Base-by-base conservation (phyloP, 1,284 basidiomycete species). In the Mycena citricolor region DNA sequence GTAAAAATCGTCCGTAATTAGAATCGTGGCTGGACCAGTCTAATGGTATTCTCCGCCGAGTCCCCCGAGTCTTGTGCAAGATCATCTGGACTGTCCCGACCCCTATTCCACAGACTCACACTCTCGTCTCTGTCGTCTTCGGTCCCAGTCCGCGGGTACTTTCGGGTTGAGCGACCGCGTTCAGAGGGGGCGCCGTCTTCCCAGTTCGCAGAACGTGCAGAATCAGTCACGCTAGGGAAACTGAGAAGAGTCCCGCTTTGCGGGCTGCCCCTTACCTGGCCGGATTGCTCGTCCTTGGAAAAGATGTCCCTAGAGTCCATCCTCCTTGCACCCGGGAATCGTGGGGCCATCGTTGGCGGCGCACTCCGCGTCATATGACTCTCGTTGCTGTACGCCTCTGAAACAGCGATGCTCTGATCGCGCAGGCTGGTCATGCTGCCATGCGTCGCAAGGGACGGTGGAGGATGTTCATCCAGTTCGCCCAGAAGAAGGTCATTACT, bases 181-280 rank as follows among this genome's bases (percentile, higher is more conserved):
- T 59, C 59, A 42, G 32, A 23, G 21, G 44, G 29, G 16, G 28
- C 31, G 23, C 45, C 43, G 10, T 47, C 61, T 16, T 66, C 63
- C 64, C 63, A 67, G 36, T 56, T 53, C 32, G 62, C 59, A 51
- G 70, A 71, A 41, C 62, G 60, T 17, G 67, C 67, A 1, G 71
- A 72, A 45, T 74, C 74, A n/a, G 73, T 74, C 32, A 74, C 67
- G 25, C 68, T 71, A 8, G 73, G 71, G 62, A 74, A 75, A 12
- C 67, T 67, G 49, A 71, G 48, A 45, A 74, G 52, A 36, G 71
- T 70, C 24, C 61, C 63, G 23, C 63, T 54, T 28, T 52, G 55
- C 39, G 20, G 53, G 56, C 25, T 52, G 5, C 34, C 51, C 47
- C 47, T 49, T 33, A 49, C 43, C 51, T 52, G 49, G 25, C 26